Conservation (phyloP, 2,329 filamentous ascomycete species). For the Neoascochyta sp. region DNA sequence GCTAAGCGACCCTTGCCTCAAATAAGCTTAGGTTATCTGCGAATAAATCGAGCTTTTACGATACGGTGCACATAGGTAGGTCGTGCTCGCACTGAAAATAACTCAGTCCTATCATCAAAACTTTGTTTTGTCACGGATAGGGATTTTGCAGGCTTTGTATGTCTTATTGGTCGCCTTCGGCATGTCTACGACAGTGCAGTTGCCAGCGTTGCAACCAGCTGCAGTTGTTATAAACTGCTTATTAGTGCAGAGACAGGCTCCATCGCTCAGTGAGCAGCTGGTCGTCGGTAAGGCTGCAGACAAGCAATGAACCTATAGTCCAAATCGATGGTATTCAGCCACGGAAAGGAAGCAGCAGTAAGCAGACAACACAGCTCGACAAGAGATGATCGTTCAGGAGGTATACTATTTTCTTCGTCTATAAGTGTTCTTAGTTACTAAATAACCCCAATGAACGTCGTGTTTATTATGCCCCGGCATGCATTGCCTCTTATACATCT, state of each 20-base stretch:
- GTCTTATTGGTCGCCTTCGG: conserved; percentile 23
- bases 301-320: conserved; percentile 16
- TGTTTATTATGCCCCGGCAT: no score
- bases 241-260: conserved; percentile 28
- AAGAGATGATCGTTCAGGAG: no score
- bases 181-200: conserved; percentile 27
- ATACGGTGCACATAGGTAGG: no score
- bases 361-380: conserved; percentile 12
- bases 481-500: no score
- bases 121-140: conserved; percentile 15
- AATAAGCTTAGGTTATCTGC: no score
- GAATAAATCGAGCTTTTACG: no score
- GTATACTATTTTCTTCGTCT: no score
- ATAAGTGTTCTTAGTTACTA: no score
- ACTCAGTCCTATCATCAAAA: no score
- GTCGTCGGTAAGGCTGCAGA: conserved; percentile 12
- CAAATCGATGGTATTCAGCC: neutral
- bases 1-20: no score
- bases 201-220: conserved; percentile 22
- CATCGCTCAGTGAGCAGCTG: conserved; percentile 19
- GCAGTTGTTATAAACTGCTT: conserved; percentile 17
- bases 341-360: neutral
- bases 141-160: conserved; percentile 26
- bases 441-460: no score
- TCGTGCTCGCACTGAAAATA: no score